Conservation (phyloP, 352 stramenopile genomes). For the Phytophthora fragariaefolia region DNA sequence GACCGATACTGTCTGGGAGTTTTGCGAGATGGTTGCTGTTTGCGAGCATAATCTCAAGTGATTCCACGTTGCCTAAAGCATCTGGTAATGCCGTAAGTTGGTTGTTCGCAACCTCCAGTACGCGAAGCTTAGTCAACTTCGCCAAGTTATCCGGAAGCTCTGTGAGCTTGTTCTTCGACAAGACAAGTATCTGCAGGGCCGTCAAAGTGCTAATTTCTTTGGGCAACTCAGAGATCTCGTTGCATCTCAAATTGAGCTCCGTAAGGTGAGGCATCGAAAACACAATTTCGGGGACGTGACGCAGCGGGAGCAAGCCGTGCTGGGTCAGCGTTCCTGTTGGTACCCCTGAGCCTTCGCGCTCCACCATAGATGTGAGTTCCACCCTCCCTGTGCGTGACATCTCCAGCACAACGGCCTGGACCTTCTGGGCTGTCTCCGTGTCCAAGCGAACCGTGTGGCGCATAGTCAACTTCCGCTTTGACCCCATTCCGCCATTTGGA, state of each 20-base stretch:
- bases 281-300: constrained; percentile 62
- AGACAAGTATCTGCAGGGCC: constrained; percentile 49
- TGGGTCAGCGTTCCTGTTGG: constrained; percentile 59
- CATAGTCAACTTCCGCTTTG: constrained; percentile 46
- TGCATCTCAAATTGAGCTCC: constrained; percentile 72
- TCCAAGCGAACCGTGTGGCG: constrained; percentile 40
- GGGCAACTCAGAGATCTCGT: constrained; percentile 62
- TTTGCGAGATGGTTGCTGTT: constrained; percentile 61
- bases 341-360: constrained; percentile 44
- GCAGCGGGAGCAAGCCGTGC: constrained; percentile 52
- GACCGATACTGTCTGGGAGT: constrained; percentile 57
- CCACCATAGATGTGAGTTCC: constrained; percentile 67
- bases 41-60: constrained; percentile 58
- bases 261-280: constrained; percentile 64
- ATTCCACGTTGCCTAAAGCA: constrained; percentile 52
- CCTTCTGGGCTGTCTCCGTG: constrained; percentile 35
- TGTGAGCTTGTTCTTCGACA: constrained; percentile 71
- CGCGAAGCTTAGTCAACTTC: constrained; percentile 51
- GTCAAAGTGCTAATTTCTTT: constrained; percentile 63
- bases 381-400: constrained; percentile 59
- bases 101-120: constrained; percentile 68
- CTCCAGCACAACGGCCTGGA: constrained; percentile 54
- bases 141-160: constrained; percentile 56
- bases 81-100: constrained; percentile 56
- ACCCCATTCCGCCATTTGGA: constrained; percentile 9